Evolutionary conservation across 371 early-diverging fungal genomes (phyloP).

Genomic region (Mucor irregularis): DNA sequence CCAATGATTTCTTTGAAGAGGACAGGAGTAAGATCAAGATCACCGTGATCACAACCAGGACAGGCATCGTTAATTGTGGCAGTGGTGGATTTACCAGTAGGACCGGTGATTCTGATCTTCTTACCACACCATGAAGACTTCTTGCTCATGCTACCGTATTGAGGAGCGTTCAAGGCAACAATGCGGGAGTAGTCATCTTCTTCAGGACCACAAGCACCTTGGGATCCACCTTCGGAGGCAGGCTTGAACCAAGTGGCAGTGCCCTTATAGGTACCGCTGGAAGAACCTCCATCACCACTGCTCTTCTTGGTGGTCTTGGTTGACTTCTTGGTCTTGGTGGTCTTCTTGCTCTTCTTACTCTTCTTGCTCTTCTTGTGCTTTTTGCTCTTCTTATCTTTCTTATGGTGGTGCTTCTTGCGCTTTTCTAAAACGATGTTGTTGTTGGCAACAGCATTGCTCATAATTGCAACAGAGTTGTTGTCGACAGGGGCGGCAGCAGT

Average conservation of each 20-base stretch:
- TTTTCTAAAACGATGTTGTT: slow-evolving; percentile 1
- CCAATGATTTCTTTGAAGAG: slow-evolving; percentile 47
- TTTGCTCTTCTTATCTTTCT: background rate
- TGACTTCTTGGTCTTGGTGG: background rate
- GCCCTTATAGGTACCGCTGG: slow-evolving; percentile 13
- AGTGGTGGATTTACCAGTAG: slow-evolving; percentile 5
- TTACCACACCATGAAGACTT: slow-evolving; percentile 33
- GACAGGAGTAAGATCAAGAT: slow-evolving; percentile 57
- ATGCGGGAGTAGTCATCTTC: slow-evolving; percentile 17
- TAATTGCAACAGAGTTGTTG: background rate
- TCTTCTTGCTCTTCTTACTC: background rate
- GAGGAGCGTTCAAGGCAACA: slow-evolving; percentile 30
- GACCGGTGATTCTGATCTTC: slow-evolving; percentile 22
- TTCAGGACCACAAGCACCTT: slow-evolving; percentile 32
- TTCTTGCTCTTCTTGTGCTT: too few relatives aligned
- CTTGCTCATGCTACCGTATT: slow-evolving; percentile 26
- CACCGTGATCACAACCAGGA: slow-evolving; percentile 20
- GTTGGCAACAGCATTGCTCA: background rate
- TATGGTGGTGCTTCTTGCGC: slow-evolving; percentile 6
- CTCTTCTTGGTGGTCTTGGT: background rate
- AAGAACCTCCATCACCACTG: background rate
- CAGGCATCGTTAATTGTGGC: slow-evolving; percentile 31
- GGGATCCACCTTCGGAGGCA: slow-evolving; percentile 25
- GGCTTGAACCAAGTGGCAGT: slow-evolving; percentile 33
- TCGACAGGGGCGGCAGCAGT: slow-evolving; percentile 16